Percentiles rank a stretch among this genome's conserved stretches.
Conservation (phyloP, 2,329 filamentous ascomycete species). For the Intubia oerlemansii region DNA sequence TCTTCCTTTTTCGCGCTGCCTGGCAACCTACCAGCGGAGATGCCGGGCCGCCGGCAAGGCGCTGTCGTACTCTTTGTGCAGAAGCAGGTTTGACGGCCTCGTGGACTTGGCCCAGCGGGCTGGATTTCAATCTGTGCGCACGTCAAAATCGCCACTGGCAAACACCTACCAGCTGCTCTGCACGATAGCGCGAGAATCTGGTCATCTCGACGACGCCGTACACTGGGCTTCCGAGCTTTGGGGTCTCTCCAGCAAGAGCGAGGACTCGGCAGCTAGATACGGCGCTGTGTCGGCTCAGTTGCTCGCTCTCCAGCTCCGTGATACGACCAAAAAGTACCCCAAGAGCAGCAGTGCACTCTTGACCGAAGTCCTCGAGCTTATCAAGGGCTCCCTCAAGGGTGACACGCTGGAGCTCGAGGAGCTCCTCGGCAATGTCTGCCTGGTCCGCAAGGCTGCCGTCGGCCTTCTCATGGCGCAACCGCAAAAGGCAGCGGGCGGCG, state of each 20-base stretch:
- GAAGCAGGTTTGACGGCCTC: conserved; percentile 15
- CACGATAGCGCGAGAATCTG: conserved; percentile 21
- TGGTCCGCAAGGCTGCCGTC: conserved; percentile 31
- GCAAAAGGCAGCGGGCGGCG: not conserved
- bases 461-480: conserved; percentile 17
- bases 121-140: conserved; percentile 13
- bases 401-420: conserved; percentile 38
- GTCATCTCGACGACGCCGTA: conserved; percentile 27
- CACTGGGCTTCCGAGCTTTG: conserved; percentile 30
- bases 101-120: conserved; percentile 15
- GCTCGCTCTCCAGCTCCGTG: conserved; percentile 30
- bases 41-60: conserved; percentile 12
- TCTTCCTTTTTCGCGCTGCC: conserved; percentile 40
- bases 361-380: conserved; percentile 25
- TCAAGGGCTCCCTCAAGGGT: conserved; percentile 38
- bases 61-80: conserved; percentile 19
- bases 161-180: conserved; percentile 30
- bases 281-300: conserved; percentile 33
- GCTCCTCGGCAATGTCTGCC: conserved; percentile 32
- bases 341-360: conserved; percentile 20
- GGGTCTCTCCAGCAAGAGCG: conserved; percentile 14
- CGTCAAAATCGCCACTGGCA: conserved; percentile 21
- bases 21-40: conserved; percentile 38
- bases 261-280: conserved; percentile 25
- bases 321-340: conserved; percentile 15